These are phyloP conservation scores for Zarea fungicola DNA, from an alignment of 2,329 filamentous ascomycete genomes.

Conservation along the genomic window DNA sequence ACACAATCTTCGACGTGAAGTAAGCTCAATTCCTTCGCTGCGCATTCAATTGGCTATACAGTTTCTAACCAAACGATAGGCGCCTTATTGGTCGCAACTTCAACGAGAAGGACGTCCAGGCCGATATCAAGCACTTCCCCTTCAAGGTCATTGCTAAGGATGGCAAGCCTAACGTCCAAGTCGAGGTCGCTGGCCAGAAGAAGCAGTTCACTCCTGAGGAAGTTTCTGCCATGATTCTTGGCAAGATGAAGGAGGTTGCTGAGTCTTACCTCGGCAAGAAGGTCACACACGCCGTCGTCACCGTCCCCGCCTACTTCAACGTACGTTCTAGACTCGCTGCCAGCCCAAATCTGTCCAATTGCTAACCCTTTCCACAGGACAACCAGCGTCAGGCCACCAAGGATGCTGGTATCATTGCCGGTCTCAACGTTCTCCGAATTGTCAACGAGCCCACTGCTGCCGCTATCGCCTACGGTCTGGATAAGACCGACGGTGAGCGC, in stretches of 20 bases:
- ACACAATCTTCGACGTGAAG: slow-evolving; percentile 81
- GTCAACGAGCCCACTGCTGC: slow-evolving; percentile 96
- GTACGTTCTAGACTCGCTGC: slow-evolving; percentile 24
- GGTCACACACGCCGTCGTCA: slow-evolving; percentile 84
- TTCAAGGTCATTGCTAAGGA: slow-evolving; percentile 89
- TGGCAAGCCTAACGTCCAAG: slow-evolving; percentile 81
- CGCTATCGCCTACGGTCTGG: slow-evolving; percentile 89
- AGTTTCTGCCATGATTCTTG: slow-evolving; percentile 73
- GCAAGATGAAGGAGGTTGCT: slow-evolving; percentile 81
- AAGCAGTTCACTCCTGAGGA: slow-evolving; percentile 79
- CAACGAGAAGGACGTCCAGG: slow-evolving; percentile 79
- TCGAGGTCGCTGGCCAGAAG: slow-evolving; percentile 58
- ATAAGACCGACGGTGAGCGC: slow-evolving; percentile 77
- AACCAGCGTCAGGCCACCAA: slow-evolving; percentile 96
- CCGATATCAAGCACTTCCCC: slow-evolving; percentile 96
- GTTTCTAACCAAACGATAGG: slow-evolving; percentile 38
- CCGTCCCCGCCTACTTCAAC: slow-evolving; percentile 97
- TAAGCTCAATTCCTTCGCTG: slow-evolving; percentile 38
- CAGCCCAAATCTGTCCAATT: slow-evolving; percentile 12
- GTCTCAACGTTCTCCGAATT: slow-evolving; percentile 90
- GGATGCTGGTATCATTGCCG: slow-evolving; percentile 87
- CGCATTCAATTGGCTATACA: neutral
- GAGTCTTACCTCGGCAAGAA: slow-evolving; percentile 77
- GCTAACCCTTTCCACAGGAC: slow-evolving; percentile 43
- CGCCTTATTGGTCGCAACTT: slow-evolving; percentile 83